Conservation (phyloP, 768 basidiomycete species). For the Coprinopsis sp. region DNA sequence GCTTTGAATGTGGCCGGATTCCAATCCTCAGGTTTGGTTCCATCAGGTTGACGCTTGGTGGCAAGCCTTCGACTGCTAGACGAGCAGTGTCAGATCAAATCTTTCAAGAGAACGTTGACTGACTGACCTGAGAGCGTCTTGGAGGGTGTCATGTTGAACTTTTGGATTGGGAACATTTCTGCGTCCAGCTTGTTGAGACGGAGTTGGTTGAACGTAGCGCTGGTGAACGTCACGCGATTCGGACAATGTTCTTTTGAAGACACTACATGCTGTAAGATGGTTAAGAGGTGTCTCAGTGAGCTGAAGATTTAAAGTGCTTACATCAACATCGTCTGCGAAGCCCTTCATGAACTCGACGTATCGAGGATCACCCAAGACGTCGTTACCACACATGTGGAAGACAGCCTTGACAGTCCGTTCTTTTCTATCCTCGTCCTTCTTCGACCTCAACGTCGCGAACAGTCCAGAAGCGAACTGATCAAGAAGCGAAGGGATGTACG, state of each 20-base stretch:
- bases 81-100: background rate
- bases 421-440: constrained; percentile 32
- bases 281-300: constrained; percentile 1
- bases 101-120: background rate
- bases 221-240: constrained; percentile 71
- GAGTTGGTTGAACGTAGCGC: constrained; percentile 66
- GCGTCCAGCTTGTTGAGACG: constrained; percentile 68
- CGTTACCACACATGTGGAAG: constrained; percentile 69
- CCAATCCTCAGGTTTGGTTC: constrained; percentile 34
- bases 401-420: constrained; percentile 41
- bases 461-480: constrained; percentile 44
- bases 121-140: constrained; percentile 36
- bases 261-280: constrained; percentile 59
- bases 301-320: constrained; percentile 23
- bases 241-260: constrained; percentile 57
- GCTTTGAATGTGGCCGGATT: constrained; percentile 45
- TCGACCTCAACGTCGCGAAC: constrained; percentile 46
- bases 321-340: constrained; percentile 58
- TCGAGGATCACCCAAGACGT: constrained; percentile 61
- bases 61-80: constrained; percentile 42
- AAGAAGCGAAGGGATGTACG: constrained; percentile 49
- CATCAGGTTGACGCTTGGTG: constrained; percentile 41
- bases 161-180: constrained; percentile 67
- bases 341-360: constrained; percentile 71
- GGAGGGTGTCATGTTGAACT: constrained; percentile 40